Evolutionary conservation across 208 protist genomes (phyloP), one percentile per base, ranked within the genome.

Genomic region (Trypanosoma scelopori): DNA sequence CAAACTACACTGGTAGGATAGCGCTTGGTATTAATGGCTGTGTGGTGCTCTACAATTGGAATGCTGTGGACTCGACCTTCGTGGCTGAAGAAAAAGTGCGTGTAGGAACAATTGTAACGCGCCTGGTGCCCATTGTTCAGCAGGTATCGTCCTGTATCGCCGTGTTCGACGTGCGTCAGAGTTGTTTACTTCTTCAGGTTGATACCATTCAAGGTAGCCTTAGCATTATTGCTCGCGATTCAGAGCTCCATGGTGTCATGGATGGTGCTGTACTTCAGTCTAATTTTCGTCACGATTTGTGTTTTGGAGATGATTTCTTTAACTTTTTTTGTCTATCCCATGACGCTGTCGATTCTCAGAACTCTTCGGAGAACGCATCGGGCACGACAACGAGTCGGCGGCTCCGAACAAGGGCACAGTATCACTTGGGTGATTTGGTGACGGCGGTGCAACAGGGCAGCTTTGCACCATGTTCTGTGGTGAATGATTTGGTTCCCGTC

Each of bases 11-110:
- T 23, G 81, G 87, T 15, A 67, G 84, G 47, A 84, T 95, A 39
- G 86, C 83, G 35, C 67, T 95, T 18, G 89, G 85, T 30, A 78
- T 95, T 13, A 89, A 81, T 69, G 89, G 89, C 0, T 82, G 85
- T 65, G 74, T 95, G 12, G 60, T 71, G 25, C 39, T 89, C 0
- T 92, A 84, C 69, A 73, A 69, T 48, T 95, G 87, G 85, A 86
- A 75, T 50, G 22, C 71, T 9, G 77, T 65, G 39, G 85, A 93
- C 27, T 45, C 57, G 45, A 90, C 73, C 5, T 93, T 95, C 62
- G 68, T 93, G 0, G 65, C 73, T n/a, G 82, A 92, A 64, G 87
- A 92, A 56, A 77, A 75, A 22, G 77, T 76, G 41, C 70, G 77
- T 35, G 57, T 92, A 41, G 89, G 84, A 9, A 64, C 85, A 3